Base-by-base conservation (phyloP, 768 basidiomycete species). In the Hemileccinum impolitum region DNA sequence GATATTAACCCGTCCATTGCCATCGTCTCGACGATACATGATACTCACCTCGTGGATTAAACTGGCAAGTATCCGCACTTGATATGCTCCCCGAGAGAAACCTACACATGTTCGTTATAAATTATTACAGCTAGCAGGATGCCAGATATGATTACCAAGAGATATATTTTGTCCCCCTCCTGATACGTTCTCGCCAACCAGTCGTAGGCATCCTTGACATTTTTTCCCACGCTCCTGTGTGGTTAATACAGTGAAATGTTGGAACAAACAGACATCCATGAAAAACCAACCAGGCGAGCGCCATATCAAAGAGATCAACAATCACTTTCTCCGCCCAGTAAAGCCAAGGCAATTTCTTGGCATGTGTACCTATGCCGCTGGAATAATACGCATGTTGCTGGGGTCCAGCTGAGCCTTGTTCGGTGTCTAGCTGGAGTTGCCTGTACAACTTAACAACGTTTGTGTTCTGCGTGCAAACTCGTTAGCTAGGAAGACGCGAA, bases 31-130 rank as follows among this genome's bases (percentile, higher is more conserved):
- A 30, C 11, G 11, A 30, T 30, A 8, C 28, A 9, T 30, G 28
- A 30, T 12, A 30, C 28, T 30, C 8, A 30, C 28, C 28, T 30
- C 28, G 28, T 30, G 28, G 28, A 30, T 30, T 8, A 30, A 30
- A 30, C 52, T 72, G 3, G 71, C 66, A 4, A 73, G 30, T 0
- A 52, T 58, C 2, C 72, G 69, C 3, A 62, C 68, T 59, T 71
- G 70, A 45, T 69, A 72, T 6, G 71, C 71, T 1, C 71, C 71
- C 14, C 72, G 65, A 23, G 70, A 72, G 39, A 72, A 72, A 3
- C 71, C 71, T 71, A 38, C 1, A 19, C 6, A 19, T 38, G 10
- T 13, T 30, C 8, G 28, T 30, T 12, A 12, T 30, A 2, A 30
- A 4, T 30, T 8, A 12, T 8, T 9, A 12, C 4, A 30, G 28